These are phyloP conservation scores for Diaporthe ampelina DNA, from an alignment of 2,329 filamentous ascomycete genomes.

Conservation along the genomic window DNA sequence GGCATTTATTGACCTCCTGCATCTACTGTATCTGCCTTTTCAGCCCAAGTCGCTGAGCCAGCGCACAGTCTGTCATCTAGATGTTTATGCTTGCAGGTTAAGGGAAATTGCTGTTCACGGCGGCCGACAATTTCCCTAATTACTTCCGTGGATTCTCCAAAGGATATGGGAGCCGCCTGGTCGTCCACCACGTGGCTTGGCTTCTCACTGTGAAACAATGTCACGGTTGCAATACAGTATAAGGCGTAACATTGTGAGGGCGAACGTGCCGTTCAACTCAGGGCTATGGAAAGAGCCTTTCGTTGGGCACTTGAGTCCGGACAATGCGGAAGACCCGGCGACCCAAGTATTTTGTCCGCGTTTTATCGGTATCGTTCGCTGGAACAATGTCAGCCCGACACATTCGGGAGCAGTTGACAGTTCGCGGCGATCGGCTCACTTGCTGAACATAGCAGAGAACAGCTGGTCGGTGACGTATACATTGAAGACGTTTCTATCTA, in stretches of 20 bases:
- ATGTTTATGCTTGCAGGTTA: not conserved
- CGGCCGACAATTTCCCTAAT: not conserved
- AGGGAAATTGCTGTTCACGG: not conserved
- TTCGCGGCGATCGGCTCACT: not conserved
- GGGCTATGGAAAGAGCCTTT: not conserved
- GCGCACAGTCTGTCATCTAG: not conserved
- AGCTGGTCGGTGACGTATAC: too few relatives aligned
- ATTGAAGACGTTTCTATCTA: too few relatives aligned
- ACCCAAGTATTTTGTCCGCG: not conserved
- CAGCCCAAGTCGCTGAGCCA: not conserved
- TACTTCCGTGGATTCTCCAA: not conserved
- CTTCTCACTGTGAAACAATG: conserved; percentile 5
- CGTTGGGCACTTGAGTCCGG: not conserved
- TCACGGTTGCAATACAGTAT: not conserved
- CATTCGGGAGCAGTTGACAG: not conserved
- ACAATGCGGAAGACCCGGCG: not conserved
- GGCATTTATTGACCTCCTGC: not conserved
- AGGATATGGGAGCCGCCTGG: not conserved
- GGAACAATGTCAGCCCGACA: not conserved
- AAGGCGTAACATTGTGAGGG: not conserved
- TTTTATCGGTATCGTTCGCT: not conserved
- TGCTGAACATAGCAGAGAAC: too few relatives aligned
- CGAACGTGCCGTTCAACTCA: too few relatives aligned
- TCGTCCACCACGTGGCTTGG: conserved; percentile 12
- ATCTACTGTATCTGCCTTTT: not conserved